A percentile compares a stretch with the other conserved stretches of the same genome.
These are phyloP conservation scores for Hippophae gyantsensis DNA, from an alignment of 306 rosid genomes.

Conservation along the genomic window DNA sequence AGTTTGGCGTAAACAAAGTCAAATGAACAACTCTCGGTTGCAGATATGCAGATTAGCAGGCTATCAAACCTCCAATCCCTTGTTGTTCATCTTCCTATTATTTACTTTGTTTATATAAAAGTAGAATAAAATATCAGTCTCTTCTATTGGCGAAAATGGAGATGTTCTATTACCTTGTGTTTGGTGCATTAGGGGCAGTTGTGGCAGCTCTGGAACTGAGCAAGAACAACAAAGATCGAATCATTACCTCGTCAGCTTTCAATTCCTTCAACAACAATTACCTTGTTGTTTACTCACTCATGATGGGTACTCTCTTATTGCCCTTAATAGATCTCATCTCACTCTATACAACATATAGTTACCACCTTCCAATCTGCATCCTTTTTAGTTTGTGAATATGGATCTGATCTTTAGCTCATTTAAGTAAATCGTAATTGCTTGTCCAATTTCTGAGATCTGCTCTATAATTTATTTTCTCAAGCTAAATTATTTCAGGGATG, in stretches of 20 bases:
- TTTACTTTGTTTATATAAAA: too few species aligned
- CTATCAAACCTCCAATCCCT: too few species aligned
- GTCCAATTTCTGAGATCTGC: neutral
- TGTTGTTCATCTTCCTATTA: too few species aligned
- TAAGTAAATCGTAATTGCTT: neutral
- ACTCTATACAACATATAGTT: slow-evolving; percentile 1
- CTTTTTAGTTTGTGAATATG: slow-evolving; percentile 9
- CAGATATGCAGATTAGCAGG: too few species aligned
- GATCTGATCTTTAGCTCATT: slow-evolving; percentile 28
- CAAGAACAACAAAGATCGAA: slow-evolving; percentile 84
- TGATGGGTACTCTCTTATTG: slow-evolving; percentile 41
- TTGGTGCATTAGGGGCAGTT: slow-evolving; percentile 59
- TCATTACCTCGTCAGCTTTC: slow-evolving; percentile 64
- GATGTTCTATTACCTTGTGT: slow-evolving; percentile 68
- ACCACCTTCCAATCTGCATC: neutral
- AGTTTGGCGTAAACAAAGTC: too few species aligned
- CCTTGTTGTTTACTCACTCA: slow-evolving; percentile 87
- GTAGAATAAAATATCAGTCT: neutral
- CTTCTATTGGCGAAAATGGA: slow-evolving; percentile 46
- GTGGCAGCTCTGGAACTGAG: slow-evolving; percentile 83
- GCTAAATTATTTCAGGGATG: too few species aligned
- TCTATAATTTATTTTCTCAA: neutral
- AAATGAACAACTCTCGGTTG: too few species aligned
- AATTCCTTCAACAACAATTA: slow-evolving; percentile 94
- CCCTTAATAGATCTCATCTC: slow-evolving; percentile 33